Evolutionary conservation across 371 early-diverging fungal genomes (phyloP), one percentile per base, ranked within the genome.

Genomic region (Polyrhizophydium stewartii): DNA sequence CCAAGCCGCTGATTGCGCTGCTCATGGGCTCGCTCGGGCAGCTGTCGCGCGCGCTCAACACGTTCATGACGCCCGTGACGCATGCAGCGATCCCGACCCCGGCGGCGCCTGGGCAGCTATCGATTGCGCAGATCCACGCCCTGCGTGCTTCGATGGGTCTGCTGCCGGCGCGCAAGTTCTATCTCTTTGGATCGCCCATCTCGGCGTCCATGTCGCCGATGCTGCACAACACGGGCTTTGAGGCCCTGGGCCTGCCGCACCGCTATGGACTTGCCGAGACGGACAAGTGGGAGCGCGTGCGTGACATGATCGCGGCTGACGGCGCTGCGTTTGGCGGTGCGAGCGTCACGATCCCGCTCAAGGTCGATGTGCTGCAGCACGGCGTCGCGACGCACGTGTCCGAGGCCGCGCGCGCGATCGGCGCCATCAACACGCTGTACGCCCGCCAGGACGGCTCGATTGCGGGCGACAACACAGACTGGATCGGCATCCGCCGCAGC

Each of bases 61-160:
- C 82, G 17, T 86, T 83, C 62, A 64, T 96, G 58, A 95, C 98
- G 1, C 98, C 98, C 1, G 92, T 95, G 24, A 96, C 95, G 0
- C 98, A 98, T 68, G 80, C 88, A 32, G 67, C 77, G 24, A 70
- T 96, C 38, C 86, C 92, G 2, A 70, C 76, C 2, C 83, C 85
- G 43, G 96, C 98, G 1, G 98, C 98, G 1, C 95, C 96, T 13
- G 98, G 98, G 32, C 97, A 98, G 74, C 81, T 98, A 27, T 85
- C 90, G n/a, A 78, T 93, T 2, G 71, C 71, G 24, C 87, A 94
- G 66, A 93, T 98, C 62, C 76, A 90, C 65, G 68, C 78, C 43
- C 83, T 89, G 0, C 86, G 91, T 2, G 71, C 81, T 32, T 68
- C 86, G 17, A 62, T 89, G 13, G 98, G 97, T 1, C 68, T 88